Evolutionary conservation across 495 filamentous ascomycete genomes (phyloP), one percentile per base, ranked within the genome.

Genomic region (Penicillium waksmanii): DNA sequence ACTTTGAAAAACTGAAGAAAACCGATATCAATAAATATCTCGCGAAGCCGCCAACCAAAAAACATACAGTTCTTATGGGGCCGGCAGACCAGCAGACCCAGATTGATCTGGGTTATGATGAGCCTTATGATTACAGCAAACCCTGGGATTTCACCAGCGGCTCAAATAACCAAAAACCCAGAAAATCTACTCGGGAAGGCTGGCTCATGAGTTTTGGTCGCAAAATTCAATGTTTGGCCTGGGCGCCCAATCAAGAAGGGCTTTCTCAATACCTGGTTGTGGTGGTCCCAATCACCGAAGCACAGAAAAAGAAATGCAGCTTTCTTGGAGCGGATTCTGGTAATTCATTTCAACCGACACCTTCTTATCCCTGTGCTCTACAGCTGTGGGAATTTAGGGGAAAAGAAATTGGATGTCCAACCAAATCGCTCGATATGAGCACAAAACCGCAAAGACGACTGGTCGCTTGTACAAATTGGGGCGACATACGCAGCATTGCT

Each of bases 401-500:
- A 5, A 70, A 68, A 49, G 53, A 66, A 43, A 65, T 61, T 17
- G 69, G 69, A 2, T 46, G 58, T 12, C 35, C 64, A 4, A 71
- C 68, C 8, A 61, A 71, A 55, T 57, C 64, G 19, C 65, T 86
- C 7, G 75, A 84, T 63, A 71, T 77, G 60, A 57, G 58, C 15
- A 61, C 19, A 44, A 57, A 68, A 31, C 82, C 83, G 13, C 65
- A 60, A 50, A 66, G 85, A 53, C 74, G 68, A 46, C 64, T 82
- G n/a, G 77, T 82, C 3, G 60, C 89, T 18, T 89, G 87, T 63
- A 82, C 83, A 3, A 75, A 86, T 7, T 90, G 87, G 86, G 88
- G 86, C 4, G 72, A 82, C 53, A 64, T 86, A 13, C 80, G 78
- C 54, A 74, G 78, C n/a, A 74, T 90, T 18, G 73, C 81, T 52